These are phyloP conservation scores for Pseudocercospora musae DNA, from an alignment of 2,329 filamentous ascomycete species.

Conservation along the genomic window DNA sequence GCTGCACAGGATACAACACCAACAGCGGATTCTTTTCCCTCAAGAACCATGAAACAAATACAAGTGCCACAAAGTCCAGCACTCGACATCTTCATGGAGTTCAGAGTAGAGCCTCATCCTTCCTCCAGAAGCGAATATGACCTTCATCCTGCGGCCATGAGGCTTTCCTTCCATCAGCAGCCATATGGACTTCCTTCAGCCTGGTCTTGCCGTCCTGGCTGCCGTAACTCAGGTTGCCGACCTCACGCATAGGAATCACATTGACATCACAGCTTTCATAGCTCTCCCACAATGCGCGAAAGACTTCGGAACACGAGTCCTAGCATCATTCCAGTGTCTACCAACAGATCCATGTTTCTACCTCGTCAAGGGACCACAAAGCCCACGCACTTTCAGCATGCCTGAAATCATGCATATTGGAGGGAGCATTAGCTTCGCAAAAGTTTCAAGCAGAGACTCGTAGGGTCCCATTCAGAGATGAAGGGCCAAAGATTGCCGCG, in stretches of 20 bases:
- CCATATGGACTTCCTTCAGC: too few species aligned
- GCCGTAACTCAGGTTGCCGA: too few species aligned
- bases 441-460: slow-evolving; percentile 8
- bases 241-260: neutral
- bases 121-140: too few species aligned
- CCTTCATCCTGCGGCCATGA: too few species aligned
- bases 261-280: slow-evolving; percentile 1
- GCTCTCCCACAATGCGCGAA: slow-evolving; percentile 1
- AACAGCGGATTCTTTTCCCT: too few species aligned
- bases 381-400: neutral
- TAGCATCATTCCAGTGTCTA: neutral
- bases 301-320: neutral
- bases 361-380: neutral
- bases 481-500: neutral
- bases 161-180: too few species aligned
- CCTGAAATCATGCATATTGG: neutral
- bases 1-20: too few species aligned
- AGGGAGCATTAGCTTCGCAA: neutral
- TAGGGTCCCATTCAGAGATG: slow-evolving; percentile 1
- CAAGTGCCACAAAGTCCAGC: too few species aligned
- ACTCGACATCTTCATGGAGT: too few species aligned
- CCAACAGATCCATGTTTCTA: slow-evolving; percentile 9
- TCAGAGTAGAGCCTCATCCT: too few species aligned
- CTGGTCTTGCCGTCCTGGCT: too few species aligned
- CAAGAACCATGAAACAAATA: too few species aligned